Percentiles rank a stretch among this genome's conserved stretches.
Evolutionary conservation across 495 filamentous ascomycete genomes (phyloP).

Genomic region (Hyaloscypha finlandica): DNA sequence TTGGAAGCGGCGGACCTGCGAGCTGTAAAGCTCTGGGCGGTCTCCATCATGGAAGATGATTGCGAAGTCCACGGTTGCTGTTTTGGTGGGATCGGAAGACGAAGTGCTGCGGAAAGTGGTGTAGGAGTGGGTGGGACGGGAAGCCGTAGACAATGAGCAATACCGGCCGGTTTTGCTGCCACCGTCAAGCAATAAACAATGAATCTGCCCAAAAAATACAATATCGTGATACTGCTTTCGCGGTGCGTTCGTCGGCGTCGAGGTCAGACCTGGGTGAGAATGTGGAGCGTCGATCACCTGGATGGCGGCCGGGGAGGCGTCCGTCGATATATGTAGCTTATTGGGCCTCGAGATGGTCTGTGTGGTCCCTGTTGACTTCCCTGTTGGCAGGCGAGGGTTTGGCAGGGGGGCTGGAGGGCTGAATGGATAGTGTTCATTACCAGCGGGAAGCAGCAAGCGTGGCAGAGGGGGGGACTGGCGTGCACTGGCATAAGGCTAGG

Average conservation of each 20-base stretch:
- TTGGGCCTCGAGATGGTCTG: conserved; percentile 25
- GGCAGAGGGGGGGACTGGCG: conserved; percentile 15
- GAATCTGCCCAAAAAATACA: conserved; percentile 21
- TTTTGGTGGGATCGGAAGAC: conserved; percentile 27
- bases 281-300: conserved; percentile 40
- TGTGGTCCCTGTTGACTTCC: conserved; percentile 10
- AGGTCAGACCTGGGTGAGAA: conserved; percentile 30
- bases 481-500: conserved; percentile 3
- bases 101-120: not conserved
- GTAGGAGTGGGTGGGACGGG: not conserved
- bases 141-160: not conserved
- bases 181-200: not conserved
- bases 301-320: conserved; percentile 38
- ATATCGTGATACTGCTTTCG: conserved; percentile 36
- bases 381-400: not conserved
- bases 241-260: conserved; percentile 18
- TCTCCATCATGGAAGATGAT: conserved; percentile 33
- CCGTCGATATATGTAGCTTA: conserved; percentile 35
- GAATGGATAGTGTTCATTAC: conserved; percentile 26
- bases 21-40: conserved; percentile 53
- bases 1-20: conserved; percentile 62
- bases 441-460: conserved; percentile 25
- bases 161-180: not conserved
- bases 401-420: not conserved
- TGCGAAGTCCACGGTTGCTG: conserved; percentile 32